Conservation (phyloP, 2,329 filamentous ascomycete species). For the Taxawa tesnikishii region DNA sequence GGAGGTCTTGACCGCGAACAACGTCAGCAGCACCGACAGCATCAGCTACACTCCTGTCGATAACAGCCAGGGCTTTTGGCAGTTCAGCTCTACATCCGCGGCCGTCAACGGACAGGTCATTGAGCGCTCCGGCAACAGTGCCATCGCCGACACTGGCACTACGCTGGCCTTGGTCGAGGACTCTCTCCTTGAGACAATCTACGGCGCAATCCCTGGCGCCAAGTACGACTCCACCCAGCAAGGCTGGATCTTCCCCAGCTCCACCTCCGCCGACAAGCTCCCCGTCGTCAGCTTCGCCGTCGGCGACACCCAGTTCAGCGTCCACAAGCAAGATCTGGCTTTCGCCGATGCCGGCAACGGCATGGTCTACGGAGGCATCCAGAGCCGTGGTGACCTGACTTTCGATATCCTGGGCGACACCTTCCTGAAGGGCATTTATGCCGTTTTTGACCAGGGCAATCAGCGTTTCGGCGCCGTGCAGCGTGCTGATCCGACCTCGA, state of each 20-base stretch:
- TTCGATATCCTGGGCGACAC: slow-evolving; percentile 55
- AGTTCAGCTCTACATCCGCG: slow-evolving; percentile 45
- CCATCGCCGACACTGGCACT: slow-evolving; percentile 62
- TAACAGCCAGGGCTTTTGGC: slow-evolving; percentile 56
- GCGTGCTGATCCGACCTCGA: slow-evolving; percentile 3
- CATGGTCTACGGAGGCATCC: slow-evolving; percentile 52
- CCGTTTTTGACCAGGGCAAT: slow-evolving; percentile 47
- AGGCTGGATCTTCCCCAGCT: slow-evolving; percentile 52
- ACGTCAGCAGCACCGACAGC: slow-evolving; percentile 7
- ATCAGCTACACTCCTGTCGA: slow-evolving; percentile 48
- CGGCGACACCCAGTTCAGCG: slow-evolving; percentile 45
- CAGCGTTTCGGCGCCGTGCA: slow-evolving; percentile 9
- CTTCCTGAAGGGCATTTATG: slow-evolving; percentile 54
- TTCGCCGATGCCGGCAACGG: slow-evolving; percentile 45
- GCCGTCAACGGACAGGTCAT: slow-evolving; percentile 46
- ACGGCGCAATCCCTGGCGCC: slow-evolving; percentile 50
- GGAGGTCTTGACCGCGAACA: slow-evolving; percentile 37
- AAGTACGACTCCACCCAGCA: slow-evolving; percentile 40
- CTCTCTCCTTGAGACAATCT: slow-evolving; percentile 47
- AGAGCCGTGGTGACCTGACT: slow-evolving; percentile 44
- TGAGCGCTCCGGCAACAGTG: slow-evolving; percentile 42
- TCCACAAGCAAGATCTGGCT: slow-evolving; percentile 51
- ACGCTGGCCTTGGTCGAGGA: slow-evolving; percentile 56
- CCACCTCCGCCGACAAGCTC: slow-evolving; percentile 38
- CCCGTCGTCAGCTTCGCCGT: slow-evolving; percentile 52